These are phyloP conservation scores for Pisolithus albus DNA, from an alignment of 768 basidiomycete species.

Conservation along the genomic window DNA sequence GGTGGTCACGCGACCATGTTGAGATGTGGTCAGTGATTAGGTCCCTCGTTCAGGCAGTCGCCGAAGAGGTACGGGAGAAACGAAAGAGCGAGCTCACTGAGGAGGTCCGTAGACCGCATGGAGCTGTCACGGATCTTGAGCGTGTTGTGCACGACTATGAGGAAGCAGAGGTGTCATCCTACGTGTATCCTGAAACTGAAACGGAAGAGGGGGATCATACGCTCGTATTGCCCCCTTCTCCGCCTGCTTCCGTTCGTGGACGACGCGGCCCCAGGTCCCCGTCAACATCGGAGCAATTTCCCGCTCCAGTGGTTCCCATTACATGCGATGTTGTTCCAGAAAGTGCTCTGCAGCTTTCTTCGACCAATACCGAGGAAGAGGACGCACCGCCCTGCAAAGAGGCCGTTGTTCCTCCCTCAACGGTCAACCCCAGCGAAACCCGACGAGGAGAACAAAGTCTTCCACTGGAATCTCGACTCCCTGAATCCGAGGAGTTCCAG, in stretches of 20 bases:
- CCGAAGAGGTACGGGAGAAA: conserved; percentile 57
- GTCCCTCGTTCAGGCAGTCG: conserved; percentile 52
- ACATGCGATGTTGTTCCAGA: conserved; percentile 1
- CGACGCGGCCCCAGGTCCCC: conserved; percentile 5
- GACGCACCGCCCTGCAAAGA: conserved; percentile 1
- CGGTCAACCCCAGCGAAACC: conserved; percentile 18
- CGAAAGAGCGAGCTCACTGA: conserved; percentile 34
- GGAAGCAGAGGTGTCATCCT: conserved; percentile 21
- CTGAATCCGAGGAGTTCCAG: conserved; percentile 10
- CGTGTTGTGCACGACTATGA: conserved; percentile 38
- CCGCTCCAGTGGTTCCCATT: conserved; percentile 5
- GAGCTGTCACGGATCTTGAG: conserved; percentile 45
- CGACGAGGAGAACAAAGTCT: conserved; percentile 10
- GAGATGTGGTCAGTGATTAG: conserved; percentile 57
- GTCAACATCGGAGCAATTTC: neutral
- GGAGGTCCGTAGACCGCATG: conserved; percentile 44
- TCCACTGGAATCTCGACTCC: conserved; percentile 7
- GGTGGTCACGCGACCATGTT: conserved; percentile 59
- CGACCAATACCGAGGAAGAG: conserved; percentile 1
- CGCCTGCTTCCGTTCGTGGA: conserved; percentile 12
- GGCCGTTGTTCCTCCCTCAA: conserved; percentile 20
- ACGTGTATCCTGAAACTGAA: conserved; percentile 14
- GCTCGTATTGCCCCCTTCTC: conserved; percentile 13
- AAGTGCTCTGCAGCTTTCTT: neutral
- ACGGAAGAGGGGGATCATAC: conserved; percentile 6